Conservation (phyloP, 495 filamentous ascomycete species). For the Terfezia boudieri region DNA sequence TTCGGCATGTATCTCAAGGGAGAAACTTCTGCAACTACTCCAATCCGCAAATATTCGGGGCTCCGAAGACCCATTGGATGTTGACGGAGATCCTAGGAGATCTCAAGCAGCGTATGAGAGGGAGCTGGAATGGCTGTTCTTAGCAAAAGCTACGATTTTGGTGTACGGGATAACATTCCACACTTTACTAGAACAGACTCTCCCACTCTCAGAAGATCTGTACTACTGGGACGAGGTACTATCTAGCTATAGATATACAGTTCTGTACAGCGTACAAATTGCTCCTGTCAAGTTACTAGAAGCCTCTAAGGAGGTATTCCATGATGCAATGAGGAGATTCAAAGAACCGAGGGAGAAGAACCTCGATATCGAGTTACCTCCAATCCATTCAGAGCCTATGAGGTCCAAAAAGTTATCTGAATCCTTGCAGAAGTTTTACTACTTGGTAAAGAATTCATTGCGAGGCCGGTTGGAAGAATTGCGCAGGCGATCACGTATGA, state of each 20-base stretch:
- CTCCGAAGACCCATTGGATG: slow-evolving; percentile 10
- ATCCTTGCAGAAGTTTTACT: slow-evolving; percentile 58
- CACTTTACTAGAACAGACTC: slow-evolving; percentile 51
- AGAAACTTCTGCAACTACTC: slow-evolving; percentile 35
- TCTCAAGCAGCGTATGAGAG: slow-evolving; percentile 29
- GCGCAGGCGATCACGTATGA: slow-evolving; percentile 28
- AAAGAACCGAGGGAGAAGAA: slow-evolving; percentile 20
- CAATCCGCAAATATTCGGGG: slow-evolving; percentile 30
- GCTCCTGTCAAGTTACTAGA: slow-evolving; percentile 48
- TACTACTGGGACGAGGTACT: slow-evolving; percentile 83
- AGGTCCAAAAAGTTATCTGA: slow-evolving; percentile 18
- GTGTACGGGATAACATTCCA: slow-evolving; percentile 56
- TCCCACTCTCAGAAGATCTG: slow-evolving; percentile 62
- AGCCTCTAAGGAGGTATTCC: slow-evolving; percentile 39
- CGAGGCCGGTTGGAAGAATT: slow-evolving; percentile 30
- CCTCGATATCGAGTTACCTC: neutral
- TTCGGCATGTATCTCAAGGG: slow-evolving; percentile 12
- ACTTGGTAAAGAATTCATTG: slow-evolving; percentile 49
- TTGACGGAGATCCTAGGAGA: slow-evolving; percentile 8
- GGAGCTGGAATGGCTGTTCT: slow-evolving; percentile 70
- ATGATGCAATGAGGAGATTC: slow-evolving; percentile 30
- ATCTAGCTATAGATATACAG: slow-evolving; percentile 44
- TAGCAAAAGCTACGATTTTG: slow-evolving; percentile 69
- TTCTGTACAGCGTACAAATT: slow-evolving; percentile 61
- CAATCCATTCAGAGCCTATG: neutral